phyloP scores from a whole-genome alignment of 176 grass and related monocot species.

The Rhynchospora breviuscula region DNA sequence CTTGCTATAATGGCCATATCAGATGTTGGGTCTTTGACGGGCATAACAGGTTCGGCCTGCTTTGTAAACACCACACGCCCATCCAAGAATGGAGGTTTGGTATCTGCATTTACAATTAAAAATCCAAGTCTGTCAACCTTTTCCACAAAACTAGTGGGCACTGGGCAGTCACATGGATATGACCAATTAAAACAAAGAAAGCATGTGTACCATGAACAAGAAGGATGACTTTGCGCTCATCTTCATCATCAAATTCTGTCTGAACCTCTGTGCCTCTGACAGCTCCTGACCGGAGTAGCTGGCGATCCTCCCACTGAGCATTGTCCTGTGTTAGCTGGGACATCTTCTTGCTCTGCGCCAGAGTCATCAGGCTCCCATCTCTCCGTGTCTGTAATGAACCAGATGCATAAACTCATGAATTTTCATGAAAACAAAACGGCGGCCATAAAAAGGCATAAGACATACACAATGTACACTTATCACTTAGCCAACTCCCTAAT shows the following conservation, averaged over 20 bases:
- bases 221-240: constrained; percentile 99
- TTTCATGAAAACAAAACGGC: background rate
- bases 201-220: constrained; percentile 85
- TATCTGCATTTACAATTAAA: constrained; percentile 44
- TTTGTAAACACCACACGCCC: constrained; percentile 94
- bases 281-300: constrained; percentile 90
- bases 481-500: constrained; percentile 4
- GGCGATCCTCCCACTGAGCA: constrained; percentile 98
- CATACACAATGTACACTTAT: background rate
- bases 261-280: constrained; percentile 96
- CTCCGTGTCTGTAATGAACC: constrained; percentile 53
- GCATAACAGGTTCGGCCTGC: constrained; percentile 96
- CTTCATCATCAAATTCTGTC: constrained; percentile 97
- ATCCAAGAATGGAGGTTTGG: constrained; percentile 92
- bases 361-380: constrained; percentile 89
- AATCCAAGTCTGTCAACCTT: background rate
- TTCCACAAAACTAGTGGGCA: background rate
- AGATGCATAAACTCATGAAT: constrained; percentile 20
- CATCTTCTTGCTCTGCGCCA: constrained; percentile 91
- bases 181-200: background rate
- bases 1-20: constrained; percentile 97
- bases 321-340: constrained; percentile 98
- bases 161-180: background rate
- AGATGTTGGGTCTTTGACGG: constrained; percentile 91
- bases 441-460: background rate